Evolutionary conservation across 139 green algal species (phyloP).

Genomic region (Picochlorum costavermella): DNA sequence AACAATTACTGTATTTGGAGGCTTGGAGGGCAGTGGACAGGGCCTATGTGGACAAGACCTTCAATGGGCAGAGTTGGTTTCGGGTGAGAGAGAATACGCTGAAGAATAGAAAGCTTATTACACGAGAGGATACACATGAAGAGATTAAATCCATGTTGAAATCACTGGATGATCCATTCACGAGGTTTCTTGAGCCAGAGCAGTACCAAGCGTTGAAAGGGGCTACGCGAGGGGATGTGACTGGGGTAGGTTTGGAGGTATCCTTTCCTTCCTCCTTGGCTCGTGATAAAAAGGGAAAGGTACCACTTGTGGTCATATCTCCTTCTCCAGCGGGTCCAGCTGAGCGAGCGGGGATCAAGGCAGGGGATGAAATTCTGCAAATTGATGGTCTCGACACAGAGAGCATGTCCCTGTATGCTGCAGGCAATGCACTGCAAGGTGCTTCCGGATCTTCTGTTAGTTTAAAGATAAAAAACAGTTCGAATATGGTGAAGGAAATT

Average conservation of each 20-base stretch:
- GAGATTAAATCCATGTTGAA: conserved; percentile 76
- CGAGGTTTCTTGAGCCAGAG: conserved; percentile 79
- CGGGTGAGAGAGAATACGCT: conserved; percentile 59
- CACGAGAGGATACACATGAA: conserved; percentile 65
- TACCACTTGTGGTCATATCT: conserved; percentile 55
- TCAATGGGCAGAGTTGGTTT: conserved; percentile 95
- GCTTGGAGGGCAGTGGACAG: conserved; percentile 90
- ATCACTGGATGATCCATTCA: conserved; percentile 91
- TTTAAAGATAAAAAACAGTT: conserved; percentile 14
- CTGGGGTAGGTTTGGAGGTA: conserved; percentile 71
- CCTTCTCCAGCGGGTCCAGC: conserved; percentile 74
- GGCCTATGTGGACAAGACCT: conserved; percentile 95
- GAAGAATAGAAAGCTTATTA: conserved; percentile 55
- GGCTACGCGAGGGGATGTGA: conserved; percentile 51
- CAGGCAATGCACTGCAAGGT: conserved; percentile 64
- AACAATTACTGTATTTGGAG: conserved; percentile 94
- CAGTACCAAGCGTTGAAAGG: conserved; percentile 47
- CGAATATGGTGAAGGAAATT: conserved; percentile 11
- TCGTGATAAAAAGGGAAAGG: neutral
- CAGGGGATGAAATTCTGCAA: conserved; percentile 67
- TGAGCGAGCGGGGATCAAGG: conserved; percentile 65
- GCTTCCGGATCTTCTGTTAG: conserved; percentile 45
- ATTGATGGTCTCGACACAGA: conserved; percentile 64
- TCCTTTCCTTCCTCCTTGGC: conserved; percentile 21
- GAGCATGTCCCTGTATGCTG: conserved; percentile 80